phyloP scores from a whole-genome alignment of 331 rosid genomes.

The Malus hybrid region DNA sequence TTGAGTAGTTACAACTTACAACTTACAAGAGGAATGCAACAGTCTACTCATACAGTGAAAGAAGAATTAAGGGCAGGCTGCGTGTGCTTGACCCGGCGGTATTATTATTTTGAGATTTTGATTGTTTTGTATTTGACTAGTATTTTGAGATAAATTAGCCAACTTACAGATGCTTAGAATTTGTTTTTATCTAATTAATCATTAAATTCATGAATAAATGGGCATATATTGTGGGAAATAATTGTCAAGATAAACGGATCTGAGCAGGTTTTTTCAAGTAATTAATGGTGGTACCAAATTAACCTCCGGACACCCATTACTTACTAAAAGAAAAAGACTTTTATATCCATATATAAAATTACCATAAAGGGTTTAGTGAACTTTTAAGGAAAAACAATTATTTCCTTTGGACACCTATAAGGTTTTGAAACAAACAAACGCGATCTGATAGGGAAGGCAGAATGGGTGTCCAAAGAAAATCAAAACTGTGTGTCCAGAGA shows the following conservation, averaged over 20 bases:
- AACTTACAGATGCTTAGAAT: not conserved
- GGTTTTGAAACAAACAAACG: too few relatives aligned
- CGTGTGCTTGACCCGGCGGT: not conserved
- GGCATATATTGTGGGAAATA: not conserved
- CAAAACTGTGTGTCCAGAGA: too few relatives aligned
- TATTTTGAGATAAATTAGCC: not conserved
- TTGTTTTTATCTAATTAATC: not conserved
- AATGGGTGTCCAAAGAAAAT: too few relatives aligned
- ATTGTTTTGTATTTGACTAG: not conserved
- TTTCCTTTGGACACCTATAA: too few relatives aligned
- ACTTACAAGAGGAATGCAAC: not conserved
- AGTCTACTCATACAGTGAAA: not conserved
- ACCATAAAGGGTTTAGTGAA: too few relatives aligned
- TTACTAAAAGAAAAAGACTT: too few relatives aligned
- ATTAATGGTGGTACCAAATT: not conserved
- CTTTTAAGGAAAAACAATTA: too few relatives aligned
- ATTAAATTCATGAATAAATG: not conserved
- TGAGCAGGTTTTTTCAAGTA: not conserved
- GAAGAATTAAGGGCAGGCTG: not conserved
- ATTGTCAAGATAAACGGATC: not conserved
- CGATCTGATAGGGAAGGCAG: too few relatives aligned
- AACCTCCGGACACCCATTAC: too few relatives aligned
- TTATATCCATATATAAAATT: too few relatives aligned
- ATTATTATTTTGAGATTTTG: too few relatives aligned
- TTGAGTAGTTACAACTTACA: not conserved